Percentiles rank a stretch among this genome's conserved stretches.
Conservation (phyloP, 306 rosid genomes). For the Casuarina equisetifolia region DNA sequence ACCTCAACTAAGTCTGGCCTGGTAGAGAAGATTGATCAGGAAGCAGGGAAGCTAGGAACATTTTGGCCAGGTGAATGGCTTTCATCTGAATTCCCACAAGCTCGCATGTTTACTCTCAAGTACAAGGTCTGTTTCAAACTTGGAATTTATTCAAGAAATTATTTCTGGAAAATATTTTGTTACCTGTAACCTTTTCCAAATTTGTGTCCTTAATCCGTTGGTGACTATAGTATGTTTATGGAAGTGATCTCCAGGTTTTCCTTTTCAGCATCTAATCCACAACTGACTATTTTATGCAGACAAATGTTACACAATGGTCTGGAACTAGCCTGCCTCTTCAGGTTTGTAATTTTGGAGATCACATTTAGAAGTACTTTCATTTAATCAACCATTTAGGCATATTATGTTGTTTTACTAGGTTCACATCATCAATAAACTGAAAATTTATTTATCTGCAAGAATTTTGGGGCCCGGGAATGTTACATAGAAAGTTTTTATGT, state of each 20-base stretch:
- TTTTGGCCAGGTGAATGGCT: slow-evolving; percentile 99
- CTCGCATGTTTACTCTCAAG: slow-evolving; percentile 81
- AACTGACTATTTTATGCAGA: slow-evolving; percentile 52
- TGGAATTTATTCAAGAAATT: slow-evolving; percentile 17
- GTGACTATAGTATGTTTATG: slow-evolving; percentile 18
- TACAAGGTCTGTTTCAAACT: slow-evolving; percentile 70
- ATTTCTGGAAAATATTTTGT: neutral
- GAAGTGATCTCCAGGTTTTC: slow-evolving; percentile 19
- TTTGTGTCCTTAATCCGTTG: slow-evolving; percentile 17
- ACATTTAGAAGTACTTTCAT: neutral
- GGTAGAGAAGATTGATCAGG: slow-evolving; percentile 97
- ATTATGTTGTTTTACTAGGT: neutral
- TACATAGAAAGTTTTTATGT: neutral
- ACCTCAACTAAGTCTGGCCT: slow-evolving; percentile 73
- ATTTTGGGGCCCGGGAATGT: neutral
- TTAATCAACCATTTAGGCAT: neutral
- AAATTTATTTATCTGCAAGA: neutral
- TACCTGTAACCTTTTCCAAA: neutral
- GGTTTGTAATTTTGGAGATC: slow-evolving; percentile 46
- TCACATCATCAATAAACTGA: neutral
- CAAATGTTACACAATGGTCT: slow-evolving; percentile 94
- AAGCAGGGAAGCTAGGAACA: slow-evolving; percentile 92
- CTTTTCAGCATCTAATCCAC: slow-evolving; percentile 38
- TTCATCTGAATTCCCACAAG: slow-evolving; percentile 78
- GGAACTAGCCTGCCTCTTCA: slow-evolving; percentile 98